phyloP scores from a whole-genome alignment of 306 rosid species.

The Sechiopsis laciniata region DNA sequence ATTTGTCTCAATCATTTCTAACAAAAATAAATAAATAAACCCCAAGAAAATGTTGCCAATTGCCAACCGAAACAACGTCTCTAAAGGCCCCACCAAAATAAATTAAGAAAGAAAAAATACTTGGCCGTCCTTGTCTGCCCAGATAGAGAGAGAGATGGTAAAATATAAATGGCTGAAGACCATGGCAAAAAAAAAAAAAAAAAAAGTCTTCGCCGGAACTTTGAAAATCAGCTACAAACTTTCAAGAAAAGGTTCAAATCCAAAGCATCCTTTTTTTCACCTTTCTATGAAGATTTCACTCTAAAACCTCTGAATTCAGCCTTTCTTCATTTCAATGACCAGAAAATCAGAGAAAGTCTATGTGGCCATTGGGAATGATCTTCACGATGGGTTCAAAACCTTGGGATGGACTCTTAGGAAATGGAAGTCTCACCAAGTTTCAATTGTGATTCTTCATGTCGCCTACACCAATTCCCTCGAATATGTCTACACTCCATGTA shows the following conservation, averaged over 20 bases:
- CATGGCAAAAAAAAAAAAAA: neutral
- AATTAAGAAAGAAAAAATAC: neutral
- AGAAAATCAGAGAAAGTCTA: conserved; percentile 40
- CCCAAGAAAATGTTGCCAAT: neutral
- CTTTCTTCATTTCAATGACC: conserved; percentile 31
- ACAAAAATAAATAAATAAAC: neutral
- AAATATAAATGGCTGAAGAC: neutral
- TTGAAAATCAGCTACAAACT: neutral
- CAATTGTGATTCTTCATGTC: conserved; percentile 59
- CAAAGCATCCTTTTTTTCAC: neutral
- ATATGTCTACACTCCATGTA: conserved; percentile 69
- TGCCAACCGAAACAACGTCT: conserved; percentile 7
- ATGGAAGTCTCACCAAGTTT: conserved; percentile 66
- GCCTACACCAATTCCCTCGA: conserved; percentile 34
- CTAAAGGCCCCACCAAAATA: neutral
- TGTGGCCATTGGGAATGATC: conserved; percentile 71
- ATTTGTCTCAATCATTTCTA: no score
- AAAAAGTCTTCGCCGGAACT: conserved; percentile 14
- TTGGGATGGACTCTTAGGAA: conserved; percentile 63
- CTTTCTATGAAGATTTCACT: neutral
- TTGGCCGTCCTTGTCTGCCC: conserved; percentile 5
- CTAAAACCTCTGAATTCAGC: neutral
- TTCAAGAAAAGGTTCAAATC: neutral
- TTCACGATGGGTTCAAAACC: conserved; percentile 59
- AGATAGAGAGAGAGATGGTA: neutral